These are phyloP conservation scores for Tylopilus balloui DNA, from an alignment of 768 basidiomycete species.

Conservation along the genomic window DNA sequence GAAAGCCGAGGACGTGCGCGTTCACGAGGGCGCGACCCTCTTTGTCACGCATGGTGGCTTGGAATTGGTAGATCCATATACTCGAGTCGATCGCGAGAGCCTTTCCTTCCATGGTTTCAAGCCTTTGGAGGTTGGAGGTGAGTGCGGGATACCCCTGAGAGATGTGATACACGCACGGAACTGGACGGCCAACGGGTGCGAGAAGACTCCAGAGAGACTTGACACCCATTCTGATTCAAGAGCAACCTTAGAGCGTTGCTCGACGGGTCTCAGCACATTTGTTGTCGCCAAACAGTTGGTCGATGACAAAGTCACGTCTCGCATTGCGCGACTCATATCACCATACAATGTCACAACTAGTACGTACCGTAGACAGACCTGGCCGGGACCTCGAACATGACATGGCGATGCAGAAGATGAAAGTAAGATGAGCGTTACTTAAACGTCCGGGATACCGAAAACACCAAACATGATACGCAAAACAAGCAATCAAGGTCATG, in stretches of 20 bases:
- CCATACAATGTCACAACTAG: slow-evolving; percentile 6
- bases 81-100: slow-evolving; percentile 96
- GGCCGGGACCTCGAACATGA: neutral
- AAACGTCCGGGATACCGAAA: slow-evolving; percentile 13
- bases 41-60: slow-evolving; percentile 98
- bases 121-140: slow-evolving; percentile 40
- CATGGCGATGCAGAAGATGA: slow-evolving; percentile 20
- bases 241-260: neutral
- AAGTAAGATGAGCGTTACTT: slow-evolving; percentile 12
- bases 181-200: slow-evolving; percentile 89
- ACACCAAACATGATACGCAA: slow-evolving; percentile 16
- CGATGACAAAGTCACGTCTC: slow-evolving; percentile 9
- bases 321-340: neutral
- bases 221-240: slow-evolving; percentile 70
- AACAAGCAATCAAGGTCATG: slow-evolving; percentile 13
- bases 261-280: neutral
- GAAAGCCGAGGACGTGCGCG: slow-evolving; percentile 89
- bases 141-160: neutral
- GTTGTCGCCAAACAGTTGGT: neutral
- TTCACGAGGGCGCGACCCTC: slow-evolving; percentile 88
- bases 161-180: slow-evolving; percentile 56
- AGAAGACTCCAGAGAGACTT: slow-evolving; percentile 94
- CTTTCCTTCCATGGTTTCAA: slow-evolving; percentile 95
- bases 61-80: slow-evolving; percentile 99
- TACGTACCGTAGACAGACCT: slow-evolving; percentile 8